A percentile compares a stretch with the other conserved stretches of the same genome.
Evolutionary conservation across 257 asterid genomes (phyloP).

Genomic region (Capsicum rhomboideum): DNA sequence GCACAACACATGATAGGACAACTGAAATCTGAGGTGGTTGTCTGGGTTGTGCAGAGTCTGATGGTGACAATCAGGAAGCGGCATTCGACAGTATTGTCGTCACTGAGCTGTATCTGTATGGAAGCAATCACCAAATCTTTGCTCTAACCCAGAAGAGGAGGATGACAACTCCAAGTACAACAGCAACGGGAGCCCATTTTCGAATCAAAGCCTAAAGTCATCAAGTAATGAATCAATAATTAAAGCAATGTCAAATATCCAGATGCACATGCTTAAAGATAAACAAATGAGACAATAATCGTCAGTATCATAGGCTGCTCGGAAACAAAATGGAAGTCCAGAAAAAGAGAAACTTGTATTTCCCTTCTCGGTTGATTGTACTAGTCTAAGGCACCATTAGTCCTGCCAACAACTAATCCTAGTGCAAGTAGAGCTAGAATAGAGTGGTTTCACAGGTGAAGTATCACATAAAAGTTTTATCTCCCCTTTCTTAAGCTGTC

Average conservation of each 20-base stretch:
- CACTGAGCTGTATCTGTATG: neutral
- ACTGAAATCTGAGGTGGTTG: neutral
- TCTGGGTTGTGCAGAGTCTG: neutral
- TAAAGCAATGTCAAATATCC: neutral
- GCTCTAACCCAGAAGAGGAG: slow-evolving; percentile 75
- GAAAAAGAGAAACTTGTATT: neutral
- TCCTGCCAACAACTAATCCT: neutral
- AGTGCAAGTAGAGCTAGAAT: neutral
- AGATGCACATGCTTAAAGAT: neutral
- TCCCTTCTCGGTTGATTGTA: neutral
- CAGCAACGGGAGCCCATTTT: slow-evolving; percentile 89
- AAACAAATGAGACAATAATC: neutral
- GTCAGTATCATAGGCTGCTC: neutral
- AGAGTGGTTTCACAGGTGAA: neutral
- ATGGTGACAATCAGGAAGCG: neutral
- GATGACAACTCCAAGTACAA: slow-evolving; percentile 78
- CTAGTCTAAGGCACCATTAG: neutral
- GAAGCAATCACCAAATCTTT: slow-evolving; percentile 73
- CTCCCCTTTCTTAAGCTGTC: neutral
- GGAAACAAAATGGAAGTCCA: neutral
- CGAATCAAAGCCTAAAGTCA: slow-evolving; percentile 74
- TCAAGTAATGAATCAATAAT: neutral
- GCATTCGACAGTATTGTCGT: neutral
- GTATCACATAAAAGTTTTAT: neutral
- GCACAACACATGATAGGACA: neutral